Conservation (phyloP, 768 basidiomycete species). For the Rubroboletus satanas region DNA sequence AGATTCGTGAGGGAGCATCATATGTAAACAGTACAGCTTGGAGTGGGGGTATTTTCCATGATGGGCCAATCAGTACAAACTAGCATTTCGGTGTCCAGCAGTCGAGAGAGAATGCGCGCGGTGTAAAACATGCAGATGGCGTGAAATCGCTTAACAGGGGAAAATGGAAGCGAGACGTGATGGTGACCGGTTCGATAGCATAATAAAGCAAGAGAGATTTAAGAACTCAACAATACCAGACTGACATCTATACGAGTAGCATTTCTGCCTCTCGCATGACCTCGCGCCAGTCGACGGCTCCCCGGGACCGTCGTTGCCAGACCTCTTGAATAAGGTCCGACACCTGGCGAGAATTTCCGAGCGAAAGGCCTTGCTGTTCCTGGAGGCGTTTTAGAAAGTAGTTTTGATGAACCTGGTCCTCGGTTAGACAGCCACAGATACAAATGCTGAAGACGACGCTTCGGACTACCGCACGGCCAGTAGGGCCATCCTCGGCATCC, state of each 20-base stretch:
- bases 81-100: constrained; percentile 22
- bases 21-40: constrained; percentile 21
- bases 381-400: constrained; percentile 46
- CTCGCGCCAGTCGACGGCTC: constrained; percentile 59
- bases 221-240: not conserved
- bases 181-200: not conserved
- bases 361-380: constrained; percentile 47
- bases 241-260: constrained; percentile 51
- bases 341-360: constrained; percentile 66
- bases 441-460: constrained; percentile 79
- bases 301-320: constrained; percentile 46
- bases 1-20: constrained; percentile 1
- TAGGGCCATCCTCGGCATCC: constrained; percentile 34
- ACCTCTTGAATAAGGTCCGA: constrained; percentile 50
- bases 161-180: not conserved
- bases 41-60: constrained; percentile 20
- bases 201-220: constrained; percentile 1
- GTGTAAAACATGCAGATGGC: constrained; percentile 9
- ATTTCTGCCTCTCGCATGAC: constrained; percentile 48
- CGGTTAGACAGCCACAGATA: constrained; percentile 67
- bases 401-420: constrained; percentile 39
- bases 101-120: constrained; percentile 6
- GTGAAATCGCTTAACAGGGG: constrained; percentile 10
- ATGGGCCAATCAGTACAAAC: constrained; percentile 13
- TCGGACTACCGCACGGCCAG: constrained; percentile 56